These are phyloP conservation scores for Casuarina equisetifolia DNA, from an alignment of 306 rosid genomes.

Conservation along the genomic window DNA sequence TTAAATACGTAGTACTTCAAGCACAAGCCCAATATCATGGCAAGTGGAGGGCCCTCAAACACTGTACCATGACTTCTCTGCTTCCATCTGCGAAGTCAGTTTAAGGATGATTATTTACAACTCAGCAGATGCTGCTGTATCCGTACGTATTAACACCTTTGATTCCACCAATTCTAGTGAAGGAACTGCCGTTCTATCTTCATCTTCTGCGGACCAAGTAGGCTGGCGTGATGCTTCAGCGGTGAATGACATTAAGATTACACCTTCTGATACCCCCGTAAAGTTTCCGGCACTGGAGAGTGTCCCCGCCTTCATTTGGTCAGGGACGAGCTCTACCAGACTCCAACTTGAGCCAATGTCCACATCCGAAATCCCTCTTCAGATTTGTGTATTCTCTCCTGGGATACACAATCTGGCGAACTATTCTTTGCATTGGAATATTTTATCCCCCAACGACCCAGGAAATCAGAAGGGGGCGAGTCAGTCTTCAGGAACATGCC, in stretches of 20 bases:
- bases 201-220: slow-evolving; percentile 48
- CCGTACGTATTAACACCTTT: slow-evolving; percentile 56
- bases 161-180: slow-evolving; percentile 34
- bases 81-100: slow-evolving; percentile 68
- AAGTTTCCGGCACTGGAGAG: slow-evolving; percentile 49
- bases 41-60: slow-evolving; percentile 77
- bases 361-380: slow-evolving; percentile 69
- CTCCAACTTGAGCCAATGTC: slow-evolving; percentile 64
- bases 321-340: slow-evolving; percentile 78
- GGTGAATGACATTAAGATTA: slow-evolving; percentile 55
- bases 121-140: slow-evolving; percentile 53
- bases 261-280: slow-evolving; percentile 42
- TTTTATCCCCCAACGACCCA: slow-evolving; percentile 33
- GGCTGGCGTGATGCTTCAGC: slow-evolving; percentile 83
- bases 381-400: slow-evolving; percentile 80
- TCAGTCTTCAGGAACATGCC: slow-evolving; percentile 64
- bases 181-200: slow-evolving; percentile 34
- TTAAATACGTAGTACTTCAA: slow-evolving; percentile 54
- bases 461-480: slow-evolving; percentile 33
- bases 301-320: slow-evolving; percentile 76
- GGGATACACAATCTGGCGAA: slow-evolving; percentile 81
- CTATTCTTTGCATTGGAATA: slow-evolving; percentile 77
- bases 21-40: slow-evolving; percentile 85
- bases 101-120: slow-evolving; percentile 74
- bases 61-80: slow-evolving; percentile 66